phyloP scores from a whole-genome alignment of 2,329 filamentous ascomycete genomes.

The Microdochium paspali region DNA sequence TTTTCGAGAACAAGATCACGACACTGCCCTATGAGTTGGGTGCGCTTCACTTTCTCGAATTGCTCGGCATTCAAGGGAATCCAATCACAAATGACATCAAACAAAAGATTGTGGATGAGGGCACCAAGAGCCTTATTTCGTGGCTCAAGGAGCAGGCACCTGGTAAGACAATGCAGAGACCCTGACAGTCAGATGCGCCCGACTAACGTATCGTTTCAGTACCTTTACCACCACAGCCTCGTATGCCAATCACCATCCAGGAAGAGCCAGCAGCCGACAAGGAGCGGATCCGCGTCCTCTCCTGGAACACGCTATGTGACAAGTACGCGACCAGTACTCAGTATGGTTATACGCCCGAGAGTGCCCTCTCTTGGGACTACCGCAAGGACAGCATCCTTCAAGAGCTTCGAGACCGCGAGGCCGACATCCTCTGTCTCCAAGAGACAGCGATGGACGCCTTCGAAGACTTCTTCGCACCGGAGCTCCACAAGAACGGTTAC shows the following conservation, averaged over 20 bases:
- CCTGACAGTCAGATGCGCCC: not conserved
- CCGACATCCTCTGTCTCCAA: constrained; percentile 88
- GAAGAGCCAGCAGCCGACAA: constrained; percentile 48
- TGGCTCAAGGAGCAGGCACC: constrained; percentile 77
- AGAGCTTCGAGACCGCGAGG: constrained; percentile 68
- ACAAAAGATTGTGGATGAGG: constrained; percentile 75
- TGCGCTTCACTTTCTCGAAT: constrained; percentile 78
- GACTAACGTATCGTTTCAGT: constrained; percentile 35
- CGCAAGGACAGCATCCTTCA: constrained; percentile 74
- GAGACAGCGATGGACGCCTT: constrained; percentile 90
- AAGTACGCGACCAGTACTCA: constrained; percentile 77
- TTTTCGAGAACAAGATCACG: constrained; percentile 86
- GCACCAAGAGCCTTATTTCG: constrained; percentile 76
- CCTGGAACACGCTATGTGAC: constrained; percentile 94
- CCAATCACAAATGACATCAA: constrained; percentile 69
- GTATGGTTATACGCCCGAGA: constrained; percentile 84
- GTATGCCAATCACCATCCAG: constrained; percentile 71
- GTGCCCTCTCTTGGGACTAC: constrained; percentile 78
- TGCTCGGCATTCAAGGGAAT: constrained; percentile 88
- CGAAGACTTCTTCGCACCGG: constrained; percentile 82
- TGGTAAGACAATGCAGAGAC: constrained; percentile 51
- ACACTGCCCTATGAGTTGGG: constrained; percentile 80
- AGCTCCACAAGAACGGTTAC: constrained; percentile 80
- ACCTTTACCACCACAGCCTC: constrained; percentile 64
- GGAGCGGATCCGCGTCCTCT: constrained; percentile 75